Conservation (phyloP, 2,329 filamentous ascomycete species). For the Aspergillus sergii region DNA sequence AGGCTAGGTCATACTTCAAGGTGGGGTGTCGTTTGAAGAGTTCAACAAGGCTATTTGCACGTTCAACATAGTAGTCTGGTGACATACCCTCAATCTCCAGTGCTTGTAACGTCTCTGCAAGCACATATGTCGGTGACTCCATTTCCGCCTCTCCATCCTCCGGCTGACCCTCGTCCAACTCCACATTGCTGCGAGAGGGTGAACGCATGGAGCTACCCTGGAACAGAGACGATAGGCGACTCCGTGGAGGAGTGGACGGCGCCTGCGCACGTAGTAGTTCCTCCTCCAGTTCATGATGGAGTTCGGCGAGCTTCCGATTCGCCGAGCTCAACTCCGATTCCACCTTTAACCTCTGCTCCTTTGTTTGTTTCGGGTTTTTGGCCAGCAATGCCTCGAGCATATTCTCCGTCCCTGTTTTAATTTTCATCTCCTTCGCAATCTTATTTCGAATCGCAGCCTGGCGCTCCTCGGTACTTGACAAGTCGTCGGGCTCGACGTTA, state of each 20-base stretch:
- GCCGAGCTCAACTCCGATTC: conserved; percentile 90
- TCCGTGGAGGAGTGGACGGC: conserved; percentile 51
- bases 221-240: conserved; percentile 61
- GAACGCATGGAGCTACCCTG: conserved; percentile 58
- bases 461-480: conserved; percentile 67
- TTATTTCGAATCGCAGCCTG: conserved; percentile 77
- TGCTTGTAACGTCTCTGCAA: conserved; percentile 87
- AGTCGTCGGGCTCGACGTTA: conserved; percentile 64
- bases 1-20: conserved; percentile 93
- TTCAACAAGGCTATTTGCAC: conserved; percentile 90
- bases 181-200: conserved; percentile 45
- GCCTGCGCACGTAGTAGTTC: conserved; percentile 63
- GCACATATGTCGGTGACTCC: conserved; percentile 88
- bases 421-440: conserved; percentile 94
- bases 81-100: conserved; percentile 85
- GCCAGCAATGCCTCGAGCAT: conserved; percentile 91
- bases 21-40: conserved; percentile 93
- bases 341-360: conserved; percentile 76
- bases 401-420: conserved; percentile 96
- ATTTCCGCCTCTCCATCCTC: conserved; percentile 66
- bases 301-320: conserved; percentile 68
- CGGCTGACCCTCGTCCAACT: conserved; percentile 40
- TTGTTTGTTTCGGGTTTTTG: conserved; percentile 94
- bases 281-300: conserved; percentile 61
- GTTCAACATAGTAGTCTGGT: conserved; percentile 92